These are phyloP conservation scores for Camelina hispida DNA, from an alignment of 345 rosid species.

Conservation along the genomic window DNA sequence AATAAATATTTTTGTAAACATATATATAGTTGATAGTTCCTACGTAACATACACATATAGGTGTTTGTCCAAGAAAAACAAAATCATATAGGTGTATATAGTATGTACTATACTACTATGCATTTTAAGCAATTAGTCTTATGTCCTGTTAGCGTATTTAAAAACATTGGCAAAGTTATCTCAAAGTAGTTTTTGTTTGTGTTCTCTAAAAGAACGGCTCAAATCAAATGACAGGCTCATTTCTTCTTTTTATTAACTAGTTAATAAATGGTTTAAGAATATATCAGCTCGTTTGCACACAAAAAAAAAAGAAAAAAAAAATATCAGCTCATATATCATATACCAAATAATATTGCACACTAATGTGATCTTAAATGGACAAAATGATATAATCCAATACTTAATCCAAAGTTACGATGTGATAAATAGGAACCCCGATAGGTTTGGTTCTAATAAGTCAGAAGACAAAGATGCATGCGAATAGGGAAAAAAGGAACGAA, in stretches of 20 bases:
- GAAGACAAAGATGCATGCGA: conserved; percentile 1
- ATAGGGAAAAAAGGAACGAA: background rate
- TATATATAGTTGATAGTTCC: too few relatives aligned
- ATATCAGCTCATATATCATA: background rate
- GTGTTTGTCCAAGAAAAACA: too few relatives aligned
- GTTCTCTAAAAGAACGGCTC: background rate
- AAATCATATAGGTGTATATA: too few relatives aligned
- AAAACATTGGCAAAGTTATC: background rate
- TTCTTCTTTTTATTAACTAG: background rate
- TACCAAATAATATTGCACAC: background rate
- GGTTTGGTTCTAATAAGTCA: background rate
- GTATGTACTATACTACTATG: background rate
- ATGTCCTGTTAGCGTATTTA: background rate
- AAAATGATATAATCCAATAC: background rate
- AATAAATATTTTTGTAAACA: too few relatives aligned
- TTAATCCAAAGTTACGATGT: background rate
- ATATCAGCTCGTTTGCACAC: too few relatives aligned
- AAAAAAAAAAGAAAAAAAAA: too few relatives aligned
- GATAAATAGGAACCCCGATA: background rate
- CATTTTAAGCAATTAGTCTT: background rate
- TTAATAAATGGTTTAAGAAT: background rate
- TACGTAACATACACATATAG: too few relatives aligned
- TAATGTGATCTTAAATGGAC: background rate
- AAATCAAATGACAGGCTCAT: background rate
- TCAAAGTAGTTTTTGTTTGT: background rate